phyloP scores from a whole-genome alignment of 768 basidiomycete genomes.

The Suillus placidus region DNA sequence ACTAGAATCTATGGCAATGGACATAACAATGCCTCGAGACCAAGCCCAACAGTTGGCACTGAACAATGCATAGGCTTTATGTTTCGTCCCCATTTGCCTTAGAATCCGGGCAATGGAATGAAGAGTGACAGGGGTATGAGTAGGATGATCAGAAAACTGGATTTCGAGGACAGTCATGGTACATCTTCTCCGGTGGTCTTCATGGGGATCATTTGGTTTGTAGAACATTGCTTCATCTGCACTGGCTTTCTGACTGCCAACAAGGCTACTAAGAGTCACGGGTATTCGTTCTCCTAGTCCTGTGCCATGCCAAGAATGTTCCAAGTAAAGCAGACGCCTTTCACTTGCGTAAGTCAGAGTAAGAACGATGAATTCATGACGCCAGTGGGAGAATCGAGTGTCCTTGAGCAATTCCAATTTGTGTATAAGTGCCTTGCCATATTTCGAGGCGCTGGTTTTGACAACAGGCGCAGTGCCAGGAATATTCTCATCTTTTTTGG shows the following conservation, averaged over 20 bases:
- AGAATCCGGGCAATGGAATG: background rate
- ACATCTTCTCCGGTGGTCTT: background rate
- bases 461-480: background rate
- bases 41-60: conserved; percentile 7
- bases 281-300: conserved; percentile 1
- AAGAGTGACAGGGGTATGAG: background rate
- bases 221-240: conserved; percentile 5
- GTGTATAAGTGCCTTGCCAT: conserved; percentile 1
- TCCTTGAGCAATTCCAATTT: conserved; percentile 4
- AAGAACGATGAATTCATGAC: conserved; percentile 2
- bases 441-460: background rate
- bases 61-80: background rate
- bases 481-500: background rate
- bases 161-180: conserved; percentile 5
- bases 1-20: background rate
- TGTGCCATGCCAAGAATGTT: conserved; percentile 3
- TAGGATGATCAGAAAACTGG: background rate
- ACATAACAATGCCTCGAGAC: conserved; percentile 3
- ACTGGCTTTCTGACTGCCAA: conserved; percentile 2
- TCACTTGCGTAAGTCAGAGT: background rate
- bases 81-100: background rate
- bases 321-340: background rate
- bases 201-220: background rate
- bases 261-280: background rate
- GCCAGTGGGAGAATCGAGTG: conserved; percentile 2